Evolutionary conservation across 2,329 filamentous ascomycete genomes (phyloP), one percentile per base, ranked within the genome.

Genomic region (Apiospora phragmitis): DNA sequence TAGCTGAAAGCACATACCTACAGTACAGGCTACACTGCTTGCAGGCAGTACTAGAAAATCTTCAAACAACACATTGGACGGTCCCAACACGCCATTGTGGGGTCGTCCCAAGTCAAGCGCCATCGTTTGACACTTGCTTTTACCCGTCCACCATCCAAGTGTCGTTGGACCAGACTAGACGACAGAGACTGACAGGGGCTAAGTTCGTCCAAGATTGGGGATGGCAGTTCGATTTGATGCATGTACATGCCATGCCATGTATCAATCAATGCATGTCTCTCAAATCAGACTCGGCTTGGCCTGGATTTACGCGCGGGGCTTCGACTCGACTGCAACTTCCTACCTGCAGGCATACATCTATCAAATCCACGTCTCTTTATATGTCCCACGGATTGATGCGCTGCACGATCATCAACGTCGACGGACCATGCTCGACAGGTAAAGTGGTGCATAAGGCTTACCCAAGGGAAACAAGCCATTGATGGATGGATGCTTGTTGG

Each of bases 51-150:
- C 32, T 38, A 12, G 7, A 59, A 59, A 59, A 59, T 59, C 51
- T 35, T 59, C 55, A 38, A 18, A 38, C 55, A 62, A 62, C 55
- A 62, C 32, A 62, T 62, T 62, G 55, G 55, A 62, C 32, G 55
- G 55, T 62, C 35, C 29, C 29, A 62, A 62, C 55, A 62, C 55
- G 55, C 55, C 55, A 62, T 62, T 62, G 55, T 62, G 55, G 55
- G 32, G 55, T 62, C 55, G 55, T 62, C 55, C 55, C 32, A 62
- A 62, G 32, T 62, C 55, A 62, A 62, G 55, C 55, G 55, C 55
- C 55, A 38, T 38, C 32, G 55, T 62, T 62, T 62, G 55, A 62
- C 55, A 62, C 55, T 62, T 62, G 55, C 55, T 62, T 62, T 62
- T 62, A 62, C 55, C 55, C 55, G 55, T 62, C 32, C 29, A 21